Conservation (phyloP, 257 asterid genomes). For the Schizonepeta tenuifolia region DNA sequence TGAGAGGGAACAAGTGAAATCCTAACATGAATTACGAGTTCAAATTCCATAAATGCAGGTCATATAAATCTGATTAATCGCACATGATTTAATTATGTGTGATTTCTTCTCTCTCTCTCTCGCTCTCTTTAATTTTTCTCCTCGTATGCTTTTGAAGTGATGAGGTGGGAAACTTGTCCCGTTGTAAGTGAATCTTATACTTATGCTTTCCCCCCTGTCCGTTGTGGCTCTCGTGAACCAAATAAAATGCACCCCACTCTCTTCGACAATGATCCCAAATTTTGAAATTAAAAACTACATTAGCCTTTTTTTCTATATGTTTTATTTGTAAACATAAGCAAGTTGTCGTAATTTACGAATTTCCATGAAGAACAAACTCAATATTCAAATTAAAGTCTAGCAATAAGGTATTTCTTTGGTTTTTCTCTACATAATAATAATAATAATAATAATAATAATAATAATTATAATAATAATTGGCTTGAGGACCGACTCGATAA, state of each 20-base stretch:
- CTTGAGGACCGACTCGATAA: too few species aligned
- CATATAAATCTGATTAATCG: too few species aligned
- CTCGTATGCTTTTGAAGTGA: not conserved
- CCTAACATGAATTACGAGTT: not conserved
- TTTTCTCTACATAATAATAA: not conserved
- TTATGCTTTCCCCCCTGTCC: too few species aligned
- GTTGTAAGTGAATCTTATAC: not conserved
- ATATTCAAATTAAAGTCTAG: not conserved
- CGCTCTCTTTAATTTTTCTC: not conserved
- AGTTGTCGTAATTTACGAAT: slow-evolving; percentile 26
- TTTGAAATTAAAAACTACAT: not conserved
- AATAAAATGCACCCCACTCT: slow-evolving; percentile 26
- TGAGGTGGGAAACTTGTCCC: slow-evolving; percentile 35
- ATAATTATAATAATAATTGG: too few species aligned
- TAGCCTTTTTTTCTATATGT: not conserved
- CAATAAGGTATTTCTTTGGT: slow-evolving; percentile 12
- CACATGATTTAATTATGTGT: not conserved
- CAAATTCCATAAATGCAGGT: not conserved
- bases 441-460: too few species aligned
- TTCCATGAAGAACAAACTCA: not conserved
- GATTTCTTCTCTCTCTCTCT: not conserved
- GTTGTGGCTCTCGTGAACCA: slow-evolving; percentile 20
- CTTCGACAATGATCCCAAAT: slow-evolving; percentile 32
- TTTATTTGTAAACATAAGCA: slow-evolving; percentile 7
- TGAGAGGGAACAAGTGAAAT: not conserved